phyloP scores from a whole-genome alignment of 805 yeast genomes.

The Sugiyamaella floridensis region DNA sequence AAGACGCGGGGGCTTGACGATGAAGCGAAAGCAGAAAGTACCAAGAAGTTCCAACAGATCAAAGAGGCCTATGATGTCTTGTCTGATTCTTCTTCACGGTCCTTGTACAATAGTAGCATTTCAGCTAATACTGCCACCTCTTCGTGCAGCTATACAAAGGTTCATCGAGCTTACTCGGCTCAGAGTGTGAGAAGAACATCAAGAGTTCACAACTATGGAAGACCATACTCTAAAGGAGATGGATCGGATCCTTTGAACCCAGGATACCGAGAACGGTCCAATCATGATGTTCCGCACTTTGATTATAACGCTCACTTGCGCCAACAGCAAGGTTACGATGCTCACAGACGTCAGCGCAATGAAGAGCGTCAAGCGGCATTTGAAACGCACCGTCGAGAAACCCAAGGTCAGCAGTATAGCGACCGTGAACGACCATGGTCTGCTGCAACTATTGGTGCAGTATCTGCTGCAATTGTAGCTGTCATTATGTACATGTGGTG shows the following conservation, averaged over 20 bases:
- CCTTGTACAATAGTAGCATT: constrained; percentile 9
- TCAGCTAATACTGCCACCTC: not conserved
- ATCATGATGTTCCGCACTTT: constrained; percentile 33
- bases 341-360: constrained; percentile 18
- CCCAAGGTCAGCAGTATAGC: not conserved
- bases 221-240: constrained; percentile 3
- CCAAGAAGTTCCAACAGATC: constrained; percentile 46
- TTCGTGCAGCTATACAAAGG: not conserved
- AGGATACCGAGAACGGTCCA: constrained; percentile 16
- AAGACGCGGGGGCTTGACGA: constrained; percentile 44
- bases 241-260: constrained; percentile 23
- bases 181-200: not conserved
- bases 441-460: not conserved
- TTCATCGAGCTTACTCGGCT: not conserved
- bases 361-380: not conserved
- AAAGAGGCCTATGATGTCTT: constrained; percentile 63
- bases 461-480: not conserved
- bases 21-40: constrained; percentile 31
- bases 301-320: constrained; percentile 29
- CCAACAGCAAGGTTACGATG: constrained; percentile 29
- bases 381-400: not conserved
- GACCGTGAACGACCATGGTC: not conserved
- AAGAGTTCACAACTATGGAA: not conserved
- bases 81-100: constrained; percentile 30
- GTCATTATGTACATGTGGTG: not conserved